phyloP scores from a whole-genome alignment of 169 alveolate genomes.

The Cryptosporidium parvum region DNA sequence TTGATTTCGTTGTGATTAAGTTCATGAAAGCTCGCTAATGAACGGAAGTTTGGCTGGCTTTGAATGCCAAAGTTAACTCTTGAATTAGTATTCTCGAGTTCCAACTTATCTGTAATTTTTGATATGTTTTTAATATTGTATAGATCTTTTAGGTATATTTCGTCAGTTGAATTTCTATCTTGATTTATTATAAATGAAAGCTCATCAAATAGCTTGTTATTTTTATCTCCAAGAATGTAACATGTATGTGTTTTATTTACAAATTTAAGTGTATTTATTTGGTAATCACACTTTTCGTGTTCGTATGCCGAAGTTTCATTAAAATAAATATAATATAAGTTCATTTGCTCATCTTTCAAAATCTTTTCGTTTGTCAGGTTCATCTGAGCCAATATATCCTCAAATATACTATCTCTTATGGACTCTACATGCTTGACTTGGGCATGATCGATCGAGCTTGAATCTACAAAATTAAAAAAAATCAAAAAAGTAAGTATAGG shows the following conservation, averaged over 20 bases:
- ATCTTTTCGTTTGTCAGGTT: conserved; percentile 26
- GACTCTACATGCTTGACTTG: neutral
- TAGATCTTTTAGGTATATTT: conserved; percentile 1
- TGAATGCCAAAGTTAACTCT: neutral
- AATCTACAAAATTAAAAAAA: neutral
- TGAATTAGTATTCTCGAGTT: neutral
- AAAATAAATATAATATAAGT: conserved; percentile 10
- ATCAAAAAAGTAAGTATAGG: neutral
- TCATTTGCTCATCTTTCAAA: conserved; percentile 7
- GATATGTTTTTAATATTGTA: neutral
- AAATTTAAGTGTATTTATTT: conserved; percentile 26
- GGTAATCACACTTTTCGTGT: conserved; percentile 4
- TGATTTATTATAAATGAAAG: neutral
- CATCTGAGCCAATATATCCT: conserved; percentile 33
- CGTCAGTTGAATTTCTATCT: neutral
- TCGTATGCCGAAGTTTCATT: conserved; percentile 27
- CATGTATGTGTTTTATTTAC: conserved; percentile 51
- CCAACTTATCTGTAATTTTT: neutral
- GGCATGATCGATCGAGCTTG: neutral
- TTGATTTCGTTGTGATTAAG: conserved; percentile 34
- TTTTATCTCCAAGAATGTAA: conserved; percentile 40
- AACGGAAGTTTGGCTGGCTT: neutral
- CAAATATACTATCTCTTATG: conserved; percentile 15
- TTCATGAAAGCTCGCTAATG: conserved; percentile 38
- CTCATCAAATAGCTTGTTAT: conserved; percentile 6